A percentile compares a stretch with the other conserved stretches of the same genome.
These are phyloP conservation scores for Chlorella sp. DNA, from an alignment of 139 green algal genomes.

Conservation along the genomic window DNA sequence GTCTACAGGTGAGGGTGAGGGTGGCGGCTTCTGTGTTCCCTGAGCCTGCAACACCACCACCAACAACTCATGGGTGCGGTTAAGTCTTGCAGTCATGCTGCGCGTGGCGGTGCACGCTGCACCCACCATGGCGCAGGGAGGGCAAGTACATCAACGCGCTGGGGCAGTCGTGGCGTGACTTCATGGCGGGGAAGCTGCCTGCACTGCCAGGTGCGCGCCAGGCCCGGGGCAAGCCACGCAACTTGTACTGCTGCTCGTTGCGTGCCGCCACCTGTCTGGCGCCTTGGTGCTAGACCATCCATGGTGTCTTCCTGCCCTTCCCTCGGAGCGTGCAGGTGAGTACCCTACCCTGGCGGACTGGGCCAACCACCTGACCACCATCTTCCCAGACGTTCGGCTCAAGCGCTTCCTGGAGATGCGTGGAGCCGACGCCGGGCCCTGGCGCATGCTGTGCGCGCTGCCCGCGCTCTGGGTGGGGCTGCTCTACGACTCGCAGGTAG, in stretches of 20 bases:
- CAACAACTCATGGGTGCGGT: too few species aligned
- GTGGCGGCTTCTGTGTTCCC: too few species aligned
- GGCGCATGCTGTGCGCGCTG: constrained; percentile 86
- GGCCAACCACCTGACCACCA: constrained; percentile 93
- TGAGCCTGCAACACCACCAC: too few species aligned
- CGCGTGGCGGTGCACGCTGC: not conserved
- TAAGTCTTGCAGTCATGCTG: too few species aligned
- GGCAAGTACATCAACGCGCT: constrained; percentile 82
- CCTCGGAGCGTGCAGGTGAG: constrained; percentile 58
- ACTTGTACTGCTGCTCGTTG: too few species aligned
- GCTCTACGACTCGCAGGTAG: constrained; percentile 78
- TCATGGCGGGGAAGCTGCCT: constrained; percentile 84
- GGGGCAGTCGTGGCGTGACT: constrained; percentile 80
- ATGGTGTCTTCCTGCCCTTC: too few species aligned
- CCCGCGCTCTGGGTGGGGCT: constrained; percentile 92
- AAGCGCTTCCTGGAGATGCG: constrained; percentile 98
- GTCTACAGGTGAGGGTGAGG: constrained; percentile 68
- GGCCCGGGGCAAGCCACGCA: too few species aligned
- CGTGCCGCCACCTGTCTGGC: too few species aligned
- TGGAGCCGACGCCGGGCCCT: constrained; percentile 90
- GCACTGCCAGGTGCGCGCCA: constrained; percentile 59
- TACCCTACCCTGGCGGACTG: constrained; percentile 87
- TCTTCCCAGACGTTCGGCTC: constrained; percentile 94
- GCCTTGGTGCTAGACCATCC: too few species aligned
- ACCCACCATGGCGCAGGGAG: constrained; percentile 42